phyloP scores from a whole-genome alignment of 179 eudicot species.

The Vitellaria paradoxa region DNA sequence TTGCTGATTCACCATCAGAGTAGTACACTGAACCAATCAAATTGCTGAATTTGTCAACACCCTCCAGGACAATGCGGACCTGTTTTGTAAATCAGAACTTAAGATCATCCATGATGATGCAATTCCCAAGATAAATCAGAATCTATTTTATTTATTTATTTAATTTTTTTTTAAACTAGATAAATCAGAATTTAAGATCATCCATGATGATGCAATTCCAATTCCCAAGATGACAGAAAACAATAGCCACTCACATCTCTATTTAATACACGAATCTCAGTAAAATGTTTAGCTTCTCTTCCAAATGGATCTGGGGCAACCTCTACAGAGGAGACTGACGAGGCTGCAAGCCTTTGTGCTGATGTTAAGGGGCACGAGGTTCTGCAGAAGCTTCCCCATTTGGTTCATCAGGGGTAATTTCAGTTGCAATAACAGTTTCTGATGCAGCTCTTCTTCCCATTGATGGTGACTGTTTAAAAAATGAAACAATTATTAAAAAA shows the following conservation, averaged over 20 bases:
- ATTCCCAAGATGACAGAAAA: not conserved
- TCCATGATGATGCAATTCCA: too few species aligned
- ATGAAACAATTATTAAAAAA: not conserved
- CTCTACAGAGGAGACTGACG: conserved; percentile 51
- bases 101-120: conserved; percentile 11
- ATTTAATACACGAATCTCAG: conserved; percentile 81
- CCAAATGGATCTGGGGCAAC: conserved; percentile 76
- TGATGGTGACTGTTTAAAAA: conserved; percentile 64
- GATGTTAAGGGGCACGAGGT: conserved; percentile 61
- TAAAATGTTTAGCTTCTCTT: conserved; percentile 96
- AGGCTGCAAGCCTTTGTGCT: conserved; percentile 80
- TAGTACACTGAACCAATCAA: conserved; percentile 87
- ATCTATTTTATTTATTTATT: too few species aligned
- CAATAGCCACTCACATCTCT: conserved; percentile 68
- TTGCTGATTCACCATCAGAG: conserved; percentile 79
- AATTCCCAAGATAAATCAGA: too few species aligned
- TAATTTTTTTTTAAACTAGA: too few species aligned
- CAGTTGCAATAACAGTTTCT: conserved; percentile 44
- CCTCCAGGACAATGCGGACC: conserved; percentile 91
- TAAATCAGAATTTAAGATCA: too few species aligned
- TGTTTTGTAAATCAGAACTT: conserved; percentile 27
- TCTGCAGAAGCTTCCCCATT: conserved; percentile 68
- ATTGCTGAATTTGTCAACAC: conserved; percentile 75
- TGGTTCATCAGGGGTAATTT: conserved; percentile 40
- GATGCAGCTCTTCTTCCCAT: conserved; percentile 74